phyloP scores from a whole-genome alignment of 2,329 filamentous ascomycete genomes.

The Penicillium paneum region DNA sequence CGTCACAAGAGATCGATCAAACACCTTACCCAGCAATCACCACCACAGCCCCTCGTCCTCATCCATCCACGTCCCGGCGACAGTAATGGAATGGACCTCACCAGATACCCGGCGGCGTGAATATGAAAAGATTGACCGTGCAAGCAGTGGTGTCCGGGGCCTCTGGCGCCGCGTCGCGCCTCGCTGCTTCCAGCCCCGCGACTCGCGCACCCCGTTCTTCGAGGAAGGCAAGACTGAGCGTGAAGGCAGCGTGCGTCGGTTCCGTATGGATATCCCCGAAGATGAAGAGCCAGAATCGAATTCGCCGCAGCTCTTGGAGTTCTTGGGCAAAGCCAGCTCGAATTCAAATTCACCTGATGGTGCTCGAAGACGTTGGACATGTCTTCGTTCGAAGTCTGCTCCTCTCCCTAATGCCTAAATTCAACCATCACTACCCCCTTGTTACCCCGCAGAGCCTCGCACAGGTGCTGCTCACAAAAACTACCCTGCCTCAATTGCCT shows the following conservation, averaged over 20 bases:
- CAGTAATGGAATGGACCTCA: conserved; percentile 49
- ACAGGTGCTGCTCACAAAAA: conserved; percentile 1
- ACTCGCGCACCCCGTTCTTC: conserved; percentile 41
- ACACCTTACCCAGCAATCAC: conserved; percentile 15
- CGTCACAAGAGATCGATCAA: conserved; percentile 14
- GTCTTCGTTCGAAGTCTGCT: conserved; percentile 15
- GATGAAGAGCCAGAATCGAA: conserved; percentile 23
- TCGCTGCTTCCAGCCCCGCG: conserved; percentile 36
- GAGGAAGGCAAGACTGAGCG: conserved; percentile 41
- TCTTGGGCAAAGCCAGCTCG: neutral
- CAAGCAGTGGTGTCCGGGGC: conserved; percentile 42
- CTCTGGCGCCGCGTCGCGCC: conserved; percentile 43
- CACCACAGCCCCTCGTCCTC: conserved; percentile 23
- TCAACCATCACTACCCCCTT: neutral
- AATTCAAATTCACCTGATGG: neutral
- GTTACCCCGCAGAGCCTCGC: neutral
- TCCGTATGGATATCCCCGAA: conserved; percentile 44
- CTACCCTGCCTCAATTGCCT: neutral
- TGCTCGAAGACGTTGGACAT: conserved; percentile 14
- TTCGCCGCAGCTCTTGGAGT: conserved; percentile 9
- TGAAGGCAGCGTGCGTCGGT: conserved; percentile 46
- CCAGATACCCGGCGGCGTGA: conserved; percentile 43
- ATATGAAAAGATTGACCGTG: conserved; percentile 54
- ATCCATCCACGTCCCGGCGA: conserved; percentile 31
- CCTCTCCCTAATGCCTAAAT: neutral